A percentile compares a stretch with the other conserved stretches of the same genome.
Conservation (phyloP, 164 flowering plant species). For the Vitis rupestris region DNA sequence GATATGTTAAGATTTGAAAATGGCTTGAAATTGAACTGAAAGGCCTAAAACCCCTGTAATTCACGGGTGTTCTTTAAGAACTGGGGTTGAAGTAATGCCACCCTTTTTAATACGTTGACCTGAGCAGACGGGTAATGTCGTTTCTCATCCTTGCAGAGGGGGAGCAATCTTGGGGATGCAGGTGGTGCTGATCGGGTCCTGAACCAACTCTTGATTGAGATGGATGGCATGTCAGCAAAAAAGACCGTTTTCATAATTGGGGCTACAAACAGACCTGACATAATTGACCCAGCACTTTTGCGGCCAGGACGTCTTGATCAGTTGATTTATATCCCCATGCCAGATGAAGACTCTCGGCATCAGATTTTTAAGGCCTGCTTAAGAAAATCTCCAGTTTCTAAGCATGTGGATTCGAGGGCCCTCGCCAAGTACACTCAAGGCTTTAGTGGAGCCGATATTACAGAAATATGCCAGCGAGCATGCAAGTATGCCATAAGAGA, state of each 20-base stretch:
- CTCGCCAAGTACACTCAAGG: conserved; percentile 37
- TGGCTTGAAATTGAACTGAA: too few species aligned
- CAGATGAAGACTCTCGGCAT: conserved; percentile 37
- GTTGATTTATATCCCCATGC: conserved; percentile 43
- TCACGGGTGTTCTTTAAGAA: too few species aligned
- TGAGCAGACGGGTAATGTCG: too few species aligned
- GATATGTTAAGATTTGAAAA: too few species aligned
- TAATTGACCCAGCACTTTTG: conserved; percentile 41
- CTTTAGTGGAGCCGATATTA: conserved; percentile 45
- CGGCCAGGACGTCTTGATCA: conserved; percentile 45
- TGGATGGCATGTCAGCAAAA: conserved; percentile 48
- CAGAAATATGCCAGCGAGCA: conserved; percentile 39
- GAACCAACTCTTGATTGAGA: conserved; percentile 43
- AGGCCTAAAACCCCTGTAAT: too few species aligned
- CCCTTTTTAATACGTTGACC: too few species aligned
- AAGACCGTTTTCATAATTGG: conserved; percentile 46
- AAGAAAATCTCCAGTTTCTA: conserved; percentile 31
- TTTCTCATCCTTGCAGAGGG: conserved; percentile 24
- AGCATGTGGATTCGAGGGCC: conserved; percentile 27
- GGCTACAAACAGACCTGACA: conserved; percentile 46
- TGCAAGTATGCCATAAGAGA: conserved; percentile 39
- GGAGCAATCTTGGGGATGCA: conserved; percentile 39
- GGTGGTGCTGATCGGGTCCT: conserved; percentile 45
- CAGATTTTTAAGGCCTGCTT: conserved; percentile 33
- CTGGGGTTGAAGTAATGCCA: too few species aligned